These are phyloP conservation scores for Firmiana major DNA, from an alignment of 345 rosid species.

Conservation along the genomic window DNA sequence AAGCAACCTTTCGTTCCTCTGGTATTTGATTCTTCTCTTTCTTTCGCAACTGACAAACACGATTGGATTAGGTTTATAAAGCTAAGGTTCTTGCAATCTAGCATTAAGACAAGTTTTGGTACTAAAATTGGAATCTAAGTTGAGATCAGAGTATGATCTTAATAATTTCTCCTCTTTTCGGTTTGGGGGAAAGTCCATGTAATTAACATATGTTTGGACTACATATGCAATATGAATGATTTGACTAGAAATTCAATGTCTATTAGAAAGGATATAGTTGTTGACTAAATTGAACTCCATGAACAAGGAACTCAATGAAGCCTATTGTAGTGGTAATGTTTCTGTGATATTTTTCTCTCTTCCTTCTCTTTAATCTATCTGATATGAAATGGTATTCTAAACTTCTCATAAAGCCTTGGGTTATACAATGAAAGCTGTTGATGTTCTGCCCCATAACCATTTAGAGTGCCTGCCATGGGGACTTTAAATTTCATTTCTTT, in stretches of 20 bases:
- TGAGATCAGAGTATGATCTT: neutral
- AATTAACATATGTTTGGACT: neutral
- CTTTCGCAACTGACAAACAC: neutral
- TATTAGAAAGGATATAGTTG: neutral
- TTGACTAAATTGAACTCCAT: neutral
- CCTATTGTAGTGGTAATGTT: neutral
- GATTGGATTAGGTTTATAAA: neutral
- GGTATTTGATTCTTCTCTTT: slow-evolving; percentile 31
- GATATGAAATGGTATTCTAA: neutral
- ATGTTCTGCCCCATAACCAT: too few relatives aligned
- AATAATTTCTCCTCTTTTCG: neutral
- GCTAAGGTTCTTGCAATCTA: neutral
- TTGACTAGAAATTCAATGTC: neutral
- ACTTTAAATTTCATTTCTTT: neutral
- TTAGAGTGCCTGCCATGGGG: too few relatives aligned
- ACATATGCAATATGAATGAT: neutral
- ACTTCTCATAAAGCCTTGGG: too few relatives aligned
- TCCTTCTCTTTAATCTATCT: neutral
- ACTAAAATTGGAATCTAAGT: too few relatives aligned
- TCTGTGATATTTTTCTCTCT: neutral
- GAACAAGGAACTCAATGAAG: neutral
- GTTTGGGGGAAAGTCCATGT: neutral
- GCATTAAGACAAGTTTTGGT: neutral
- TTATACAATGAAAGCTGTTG: too few relatives aligned
- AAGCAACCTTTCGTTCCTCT: slow-evolving; percentile 45